Conservation (phyloP, 2,329 filamentous ascomycete species). For the Ophiostoma pallidulum region DNA sequence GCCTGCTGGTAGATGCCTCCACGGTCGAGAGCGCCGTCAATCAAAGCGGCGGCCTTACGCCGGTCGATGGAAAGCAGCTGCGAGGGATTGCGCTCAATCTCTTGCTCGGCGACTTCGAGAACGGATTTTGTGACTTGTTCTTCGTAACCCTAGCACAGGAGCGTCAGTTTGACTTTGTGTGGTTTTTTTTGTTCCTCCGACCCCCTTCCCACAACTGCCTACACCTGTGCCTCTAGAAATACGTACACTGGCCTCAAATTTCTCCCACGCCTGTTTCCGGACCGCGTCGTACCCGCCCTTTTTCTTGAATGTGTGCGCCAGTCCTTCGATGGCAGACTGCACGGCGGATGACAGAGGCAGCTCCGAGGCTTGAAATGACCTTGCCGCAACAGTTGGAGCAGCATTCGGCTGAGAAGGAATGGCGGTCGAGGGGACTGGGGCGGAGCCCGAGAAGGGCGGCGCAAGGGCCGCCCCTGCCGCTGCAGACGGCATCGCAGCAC, state of each 20-base stretch:
- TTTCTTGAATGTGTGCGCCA: slow-evolving; percentile 78
- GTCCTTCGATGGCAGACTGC: slow-evolving; percentile 60
- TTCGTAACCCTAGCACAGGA: slow-evolving; percentile 52
- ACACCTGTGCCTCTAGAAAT: slow-evolving; percentile 40
- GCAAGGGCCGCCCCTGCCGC: background rate
- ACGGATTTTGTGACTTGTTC: slow-evolving; percentile 56
- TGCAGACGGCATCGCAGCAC: background rate
- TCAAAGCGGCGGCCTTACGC: slow-evolving; percentile 62
- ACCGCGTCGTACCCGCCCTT: slow-evolving; percentile 74
- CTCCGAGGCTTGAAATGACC: slow-evolving; percentile 58
- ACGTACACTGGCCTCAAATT: slow-evolving; percentile 60
- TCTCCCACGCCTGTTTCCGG: slow-evolving; percentile 67
- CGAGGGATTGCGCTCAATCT: slow-evolving; percentile 65
- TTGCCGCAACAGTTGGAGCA: background rate
- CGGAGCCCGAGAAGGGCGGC: background rate
- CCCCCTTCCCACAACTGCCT: slow-evolving; percentile 50
- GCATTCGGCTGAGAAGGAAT: background rate
- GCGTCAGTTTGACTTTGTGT: background rate
- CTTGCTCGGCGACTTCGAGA: slow-evolving; percentile 59
- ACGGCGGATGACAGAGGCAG: slow-evolving; percentile 66
- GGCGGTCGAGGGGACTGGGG: background rate
- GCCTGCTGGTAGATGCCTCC: slow-evolving; percentile 66
- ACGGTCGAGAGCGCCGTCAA: slow-evolving; percentile 69
- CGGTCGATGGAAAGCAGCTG: slow-evolving; percentile 65
- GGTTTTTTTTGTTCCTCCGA: background rate